Evolutionary conservation across 169 alveolate species (phyloP).

Genomic region (Toxoplasma gondii): DNA sequence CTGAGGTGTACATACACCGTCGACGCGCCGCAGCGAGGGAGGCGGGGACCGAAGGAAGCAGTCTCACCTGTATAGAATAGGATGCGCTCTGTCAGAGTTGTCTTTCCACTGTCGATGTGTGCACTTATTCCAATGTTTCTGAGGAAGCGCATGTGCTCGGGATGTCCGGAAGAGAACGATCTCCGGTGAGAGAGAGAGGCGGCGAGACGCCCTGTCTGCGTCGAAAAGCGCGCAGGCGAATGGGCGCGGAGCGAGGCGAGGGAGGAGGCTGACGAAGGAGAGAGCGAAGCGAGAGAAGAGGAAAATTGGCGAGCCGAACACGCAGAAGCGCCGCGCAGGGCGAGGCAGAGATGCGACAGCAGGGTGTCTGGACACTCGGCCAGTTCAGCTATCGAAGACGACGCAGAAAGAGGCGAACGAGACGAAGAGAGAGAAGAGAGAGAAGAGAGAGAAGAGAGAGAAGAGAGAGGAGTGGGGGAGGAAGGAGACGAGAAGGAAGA

Average conservation of each 20-base stretch:
- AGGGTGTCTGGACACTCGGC: neutral
- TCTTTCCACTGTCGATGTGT: slow-evolving; percentile 97
- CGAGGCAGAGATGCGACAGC: neutral
- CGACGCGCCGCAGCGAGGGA: no score
- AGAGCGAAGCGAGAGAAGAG: neutral
- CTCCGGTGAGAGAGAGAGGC: neutral
- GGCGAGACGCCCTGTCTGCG: neutral
- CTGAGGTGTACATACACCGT: no score
- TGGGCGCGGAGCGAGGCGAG: neutral
- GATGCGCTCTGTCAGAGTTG: slow-evolving; percentile 96
- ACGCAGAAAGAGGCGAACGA: neutral
- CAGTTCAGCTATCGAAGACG: neutral
- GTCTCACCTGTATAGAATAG: slow-evolving; percentile 82
- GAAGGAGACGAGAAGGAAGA: neutral
- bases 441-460: neutral
- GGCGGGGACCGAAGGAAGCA: no score
- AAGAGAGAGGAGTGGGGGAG: neutral
- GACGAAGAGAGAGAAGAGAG: neutral
- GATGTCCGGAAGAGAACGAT: neutral
- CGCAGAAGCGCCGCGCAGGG: neutral
- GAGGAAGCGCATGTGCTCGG: neutral
- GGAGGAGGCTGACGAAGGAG: neutral
- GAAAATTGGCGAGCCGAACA: neutral
- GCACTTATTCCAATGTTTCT: slow-evolving; percentile 97
- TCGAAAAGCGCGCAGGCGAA: neutral